These are phyloP conservation scores for Acacia crassicarpa DNA, from an alignment of 306 rosid genomes.

Conservation along the genomic window DNA sequence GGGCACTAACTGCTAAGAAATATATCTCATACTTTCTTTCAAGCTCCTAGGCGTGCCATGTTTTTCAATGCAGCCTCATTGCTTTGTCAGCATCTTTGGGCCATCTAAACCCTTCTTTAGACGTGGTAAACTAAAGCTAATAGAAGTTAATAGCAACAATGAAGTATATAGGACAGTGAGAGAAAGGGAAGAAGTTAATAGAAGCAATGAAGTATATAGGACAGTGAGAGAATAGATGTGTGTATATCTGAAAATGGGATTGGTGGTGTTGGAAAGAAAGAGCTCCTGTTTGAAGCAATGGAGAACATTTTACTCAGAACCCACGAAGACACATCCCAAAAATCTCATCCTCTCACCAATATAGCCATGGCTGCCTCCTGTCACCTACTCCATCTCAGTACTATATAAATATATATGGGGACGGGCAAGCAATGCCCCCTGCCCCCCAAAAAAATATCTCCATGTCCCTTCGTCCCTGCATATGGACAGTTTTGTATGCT, in stretches of 20 bases:
- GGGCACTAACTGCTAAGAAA: no score
- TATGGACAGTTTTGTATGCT: neutral
- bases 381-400: neutral
- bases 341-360: neutral
- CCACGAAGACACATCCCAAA: neutral
- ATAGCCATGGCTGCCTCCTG: neutral
- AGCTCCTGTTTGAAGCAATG: neutral
- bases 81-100: no score
- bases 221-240: neutral
- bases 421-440: neutral
- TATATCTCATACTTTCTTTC: no score
- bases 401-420: neutral
- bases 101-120: no score
- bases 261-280: neutral
- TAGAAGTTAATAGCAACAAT: no score
- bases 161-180: no score
- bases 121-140: no score
- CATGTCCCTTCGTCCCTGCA: neutral
- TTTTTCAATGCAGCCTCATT: no score
- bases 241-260: neutral
- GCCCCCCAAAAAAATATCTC: no score
- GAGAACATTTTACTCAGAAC: neutral
- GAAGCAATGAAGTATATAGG: neutral
- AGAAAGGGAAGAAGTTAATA: neutral
- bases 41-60: no score